These are phyloP conservation scores for Vaccinium corymbosum DNA, from an alignment of 148 eudicot genomes.

Conservation along the genomic window DNA sequence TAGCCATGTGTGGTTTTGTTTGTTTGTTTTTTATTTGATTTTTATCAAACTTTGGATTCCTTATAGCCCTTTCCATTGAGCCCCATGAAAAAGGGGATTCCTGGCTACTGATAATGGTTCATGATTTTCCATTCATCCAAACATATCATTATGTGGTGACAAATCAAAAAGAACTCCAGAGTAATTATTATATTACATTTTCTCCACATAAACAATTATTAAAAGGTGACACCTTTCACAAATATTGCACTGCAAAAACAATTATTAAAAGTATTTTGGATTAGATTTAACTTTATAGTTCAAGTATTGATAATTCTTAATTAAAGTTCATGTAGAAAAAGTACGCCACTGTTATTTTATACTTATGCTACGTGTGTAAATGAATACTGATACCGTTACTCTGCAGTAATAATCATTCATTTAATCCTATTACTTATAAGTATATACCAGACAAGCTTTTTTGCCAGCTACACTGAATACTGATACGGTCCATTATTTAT, in stretches of 20 bases:
- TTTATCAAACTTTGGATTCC: slow-evolving; percentile 19
- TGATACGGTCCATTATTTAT: background rate
- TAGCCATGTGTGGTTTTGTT: background rate
- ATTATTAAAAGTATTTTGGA: background rate
- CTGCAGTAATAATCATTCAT: no score
- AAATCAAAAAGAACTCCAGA: background rate
- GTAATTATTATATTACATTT: background rate
- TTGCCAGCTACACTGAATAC: background rate
- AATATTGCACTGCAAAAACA: background rate
- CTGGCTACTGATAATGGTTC: slow-evolving; percentile 8
- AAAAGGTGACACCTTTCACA: background rate
- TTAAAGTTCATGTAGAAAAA: background rate
- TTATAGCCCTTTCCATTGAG: background rate
- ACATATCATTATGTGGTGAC: slow-evolving; percentile 8
- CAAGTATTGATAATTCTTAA: background rate
- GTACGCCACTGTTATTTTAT: background rate
- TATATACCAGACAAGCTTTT: background rate
- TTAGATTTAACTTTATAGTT: no score
- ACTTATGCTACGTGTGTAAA: background rate
- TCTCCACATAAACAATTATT: background rate
- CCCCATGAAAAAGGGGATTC: background rate
- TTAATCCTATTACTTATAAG: background rate
- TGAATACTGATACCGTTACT: background rate
- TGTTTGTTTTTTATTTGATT: background rate
- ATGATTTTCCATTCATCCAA: slow-evolving; percentile 24